phyloP scores from a whole-genome alignment of 805 yeast genomes.

The Candida arabinofermentans region DNA sequence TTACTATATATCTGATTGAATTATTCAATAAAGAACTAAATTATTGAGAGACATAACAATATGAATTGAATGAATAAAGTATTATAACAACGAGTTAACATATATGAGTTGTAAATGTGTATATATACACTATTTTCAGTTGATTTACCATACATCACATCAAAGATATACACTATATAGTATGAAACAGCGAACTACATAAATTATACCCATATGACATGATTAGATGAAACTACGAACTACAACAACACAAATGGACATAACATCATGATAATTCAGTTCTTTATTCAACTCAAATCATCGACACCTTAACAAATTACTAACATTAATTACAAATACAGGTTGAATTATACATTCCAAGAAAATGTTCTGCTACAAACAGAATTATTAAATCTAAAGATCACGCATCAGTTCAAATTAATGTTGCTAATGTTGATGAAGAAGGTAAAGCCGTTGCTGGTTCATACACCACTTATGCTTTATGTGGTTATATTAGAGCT shows the following conservation, averaged over 20 bases:
- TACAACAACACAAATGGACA: neutral
- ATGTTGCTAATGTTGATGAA: constrained; percentile 97
- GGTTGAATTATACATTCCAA: constrained; percentile 99
- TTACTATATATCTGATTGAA: neutral
- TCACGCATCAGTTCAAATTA: constrained; percentile 98
- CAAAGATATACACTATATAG: too few species aligned
- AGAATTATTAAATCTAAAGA: constrained; percentile 99
- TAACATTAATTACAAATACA: too few species aligned
- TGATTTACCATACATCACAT: too few species aligned
- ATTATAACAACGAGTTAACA: too few species aligned
- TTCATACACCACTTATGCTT: constrained; percentile 90
- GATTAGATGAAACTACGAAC: too few species aligned
- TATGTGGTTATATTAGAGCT: constrained; percentile 95
- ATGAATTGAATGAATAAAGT: too few species aligned
- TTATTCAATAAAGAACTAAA: too few species aligned
- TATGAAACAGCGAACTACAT: too few species aligned
- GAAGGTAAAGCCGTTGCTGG: constrained; percentile 93
- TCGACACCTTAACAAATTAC: constrained; percentile 5
- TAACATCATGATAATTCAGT: neutral
- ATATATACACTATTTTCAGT: too few species aligned
- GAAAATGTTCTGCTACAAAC: constrained; percentile 99
- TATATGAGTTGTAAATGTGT: too few species aligned
- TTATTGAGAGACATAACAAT: too few species aligned
- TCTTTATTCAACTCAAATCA: neutral
- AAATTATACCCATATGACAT: too few species aligned